Evolutionary conservation across 78 protist genomes (phyloP), one percentile per base, ranked within the genome.

Genomic region (Acrasis kona): DNA sequence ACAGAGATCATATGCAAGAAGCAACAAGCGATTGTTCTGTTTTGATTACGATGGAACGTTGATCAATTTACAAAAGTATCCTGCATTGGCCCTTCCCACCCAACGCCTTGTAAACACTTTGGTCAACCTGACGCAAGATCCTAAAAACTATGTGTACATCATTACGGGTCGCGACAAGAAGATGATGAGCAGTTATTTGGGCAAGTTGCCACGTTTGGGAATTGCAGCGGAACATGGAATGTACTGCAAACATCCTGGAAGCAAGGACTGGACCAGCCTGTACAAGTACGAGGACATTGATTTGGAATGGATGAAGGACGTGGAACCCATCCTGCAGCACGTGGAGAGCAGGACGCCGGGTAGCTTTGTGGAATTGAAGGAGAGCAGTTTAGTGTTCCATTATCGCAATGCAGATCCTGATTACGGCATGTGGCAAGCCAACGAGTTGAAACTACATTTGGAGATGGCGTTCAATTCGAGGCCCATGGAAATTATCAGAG

Each of bases 161-260:
- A 7, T 77, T 31, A 10, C 76, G 19, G 82, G 85, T 1, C 19
- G 82, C 32, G 37, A 72, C n/a, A 65, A 39, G 19, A 3, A 50
- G 10, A 70, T 6, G 10, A 28, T 81, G 85, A 39, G 27, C 2
- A 3, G 1, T 50, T 81, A 2, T 3, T 69, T 76, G 34, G 83
- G 71, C 5, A 1, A 67, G 29, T 7, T 75, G 31, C 1, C 1
- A 5, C n/a, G 0, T 65, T 27, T 84, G 38, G 86, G 85, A 28
- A 34, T 89, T 39, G 74, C 85, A 4, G 91, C 93, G 39, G 93
- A 89, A 61, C 87, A 87, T 76, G 93, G 93, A 28, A 80, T 75
- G 70, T 88, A 84, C 80, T 29, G 79, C 31, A 78, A 84, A 36
- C 19, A 70, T 71, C 83, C 58, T 9, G 37, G 2, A 10, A 39